Evolutionary conservation across 345 rosid species (phyloP).

Genomic region (Citrus reticulata): DNA sequence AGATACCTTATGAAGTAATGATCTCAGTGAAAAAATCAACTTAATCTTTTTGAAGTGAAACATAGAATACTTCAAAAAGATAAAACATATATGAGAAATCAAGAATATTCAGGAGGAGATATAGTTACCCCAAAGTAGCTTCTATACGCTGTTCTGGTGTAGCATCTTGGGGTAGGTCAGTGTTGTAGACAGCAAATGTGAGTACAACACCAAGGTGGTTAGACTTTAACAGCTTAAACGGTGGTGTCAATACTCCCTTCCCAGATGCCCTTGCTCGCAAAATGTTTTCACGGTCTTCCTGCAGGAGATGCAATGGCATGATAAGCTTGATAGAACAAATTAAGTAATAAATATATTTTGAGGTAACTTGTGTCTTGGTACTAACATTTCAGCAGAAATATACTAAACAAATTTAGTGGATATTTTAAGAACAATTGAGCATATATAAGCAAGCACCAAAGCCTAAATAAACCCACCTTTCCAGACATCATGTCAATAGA

Average conservation of each 20-base stretch:
- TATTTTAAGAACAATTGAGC: neutral
- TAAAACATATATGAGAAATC: conserved; percentile 5
- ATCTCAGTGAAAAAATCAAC: conserved; percentile 1
- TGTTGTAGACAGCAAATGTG: conserved; percentile 84
- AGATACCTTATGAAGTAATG: conserved; percentile 58
- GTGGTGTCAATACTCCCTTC: conserved; percentile 94
- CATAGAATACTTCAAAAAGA: neutral
- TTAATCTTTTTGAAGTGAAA: neutral
- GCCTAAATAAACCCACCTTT: conserved; percentile 43
- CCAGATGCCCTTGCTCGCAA: conserved; percentile 92
- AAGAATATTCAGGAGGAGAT: conserved; percentile 6
- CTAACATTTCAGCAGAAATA: neutral
- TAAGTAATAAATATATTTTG: neutral
- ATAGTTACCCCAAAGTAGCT: conserved; percentile 76
- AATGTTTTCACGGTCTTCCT: conserved; percentile 96
- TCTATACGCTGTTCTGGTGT: conserved; percentile 67
- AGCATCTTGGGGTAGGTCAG: conserved; percentile 60
- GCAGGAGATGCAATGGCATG: conserved; percentile 13
- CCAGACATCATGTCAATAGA: conserved; percentile 99
- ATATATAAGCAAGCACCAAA: neutral
- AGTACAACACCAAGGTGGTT: conserved; percentile 91
- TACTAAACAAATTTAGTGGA: neutral
- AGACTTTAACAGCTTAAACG: conserved; percentile 89
- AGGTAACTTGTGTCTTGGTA: neutral
- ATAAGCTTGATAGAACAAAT: neutral